Evolutionary conservation across 345 rosid species (phyloP).

Genomic region (Pugionium cornutum): DNA sequence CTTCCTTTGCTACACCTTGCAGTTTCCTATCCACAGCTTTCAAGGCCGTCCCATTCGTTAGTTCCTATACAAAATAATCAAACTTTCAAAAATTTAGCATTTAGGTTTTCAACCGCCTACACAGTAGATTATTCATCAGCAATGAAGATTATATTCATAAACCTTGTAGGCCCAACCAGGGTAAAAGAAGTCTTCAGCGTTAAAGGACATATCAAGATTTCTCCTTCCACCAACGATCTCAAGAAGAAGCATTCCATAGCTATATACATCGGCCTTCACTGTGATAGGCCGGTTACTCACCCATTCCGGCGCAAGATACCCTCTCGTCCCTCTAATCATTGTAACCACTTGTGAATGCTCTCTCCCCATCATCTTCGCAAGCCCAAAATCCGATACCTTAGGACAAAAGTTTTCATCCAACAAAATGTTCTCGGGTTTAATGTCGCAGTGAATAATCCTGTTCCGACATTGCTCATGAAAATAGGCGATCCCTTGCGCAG

Average conservation of each 20-base stretch:
- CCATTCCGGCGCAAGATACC: conserved; percentile 83
- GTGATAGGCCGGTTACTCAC: conserved; percentile 70
- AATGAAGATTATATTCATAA: too few species aligned
- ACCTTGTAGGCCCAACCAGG: conserved; percentile 94
- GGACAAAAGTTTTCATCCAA: conserved; percentile 64
- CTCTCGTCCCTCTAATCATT: conserved; percentile 74
- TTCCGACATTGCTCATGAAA: conserved; percentile 79
- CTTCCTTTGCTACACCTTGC: conserved; percentile 55
- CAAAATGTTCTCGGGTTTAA: conserved; percentile 71
- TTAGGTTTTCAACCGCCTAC: too few species aligned
- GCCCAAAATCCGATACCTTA: conserved; percentile 71
- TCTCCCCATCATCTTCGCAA: conserved; percentile 74
- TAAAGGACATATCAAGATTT: conserved; percentile 66
- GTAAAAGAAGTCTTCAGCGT: conserved; percentile 67
- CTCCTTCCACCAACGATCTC: conserved; percentile 76
- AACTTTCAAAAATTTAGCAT: neutral
- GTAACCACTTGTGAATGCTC: conserved; percentile 75
- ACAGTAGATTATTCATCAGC: too few species aligned
- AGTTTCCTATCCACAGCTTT: conserved; percentile 55
- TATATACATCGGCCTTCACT: conserved; percentile 81
- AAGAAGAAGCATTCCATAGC: conserved; percentile 78
- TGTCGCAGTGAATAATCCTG: conserved; percentile 69
- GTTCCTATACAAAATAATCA: conserved; percentile 43
- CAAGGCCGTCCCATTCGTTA: conserved; percentile 47
- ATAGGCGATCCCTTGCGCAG: conserved; percentile 73